These are phyloP conservation scores for Fusarium longipes DNA, from an alignment of 2,329 filamentous ascomycete species.

Conservation along the genomic window DNA sequence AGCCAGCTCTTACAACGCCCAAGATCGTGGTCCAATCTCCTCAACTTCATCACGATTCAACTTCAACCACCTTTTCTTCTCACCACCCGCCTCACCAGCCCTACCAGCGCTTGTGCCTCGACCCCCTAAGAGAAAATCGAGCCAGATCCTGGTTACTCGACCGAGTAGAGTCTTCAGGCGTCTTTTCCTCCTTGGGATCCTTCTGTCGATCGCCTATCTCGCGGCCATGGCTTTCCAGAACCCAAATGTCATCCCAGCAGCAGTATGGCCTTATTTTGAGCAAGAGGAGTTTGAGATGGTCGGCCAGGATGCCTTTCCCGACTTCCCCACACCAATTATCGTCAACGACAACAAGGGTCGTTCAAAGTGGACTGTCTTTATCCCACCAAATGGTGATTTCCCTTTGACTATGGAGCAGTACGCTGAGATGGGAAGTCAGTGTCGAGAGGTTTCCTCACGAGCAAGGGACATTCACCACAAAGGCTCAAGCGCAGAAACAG, in stretches of 20 bases:
- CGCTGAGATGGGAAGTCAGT: constrained; percentile 74
- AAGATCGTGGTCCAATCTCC: constrained; percentile 65
- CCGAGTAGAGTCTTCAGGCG: constrained; percentile 68
- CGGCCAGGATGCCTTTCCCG: constrained; percentile 72
- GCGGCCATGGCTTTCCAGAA: constrained; percentile 46
- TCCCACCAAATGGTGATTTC: constrained; percentile 74
- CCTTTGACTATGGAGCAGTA: constrained; percentile 76
- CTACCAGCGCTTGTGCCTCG: constrained; percentile 75
- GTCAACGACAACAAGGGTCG: constrained; percentile 73
- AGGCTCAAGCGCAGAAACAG: constrained; percentile 56
- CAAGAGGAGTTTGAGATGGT: constrained; percentile 73
- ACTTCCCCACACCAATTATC: constrained; percentile 78
- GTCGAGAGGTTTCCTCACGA: constrained; percentile 71
- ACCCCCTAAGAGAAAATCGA: constrained; percentile 68
- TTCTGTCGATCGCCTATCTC: constrained; percentile 65
- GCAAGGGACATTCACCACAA: constrained; percentile 61
- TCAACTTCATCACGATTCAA: constrained; percentile 72
- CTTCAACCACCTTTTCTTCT: constrained; percentile 75
- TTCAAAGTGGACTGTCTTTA: constrained; percentile 83
- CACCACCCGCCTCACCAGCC: constrained; percentile 75
- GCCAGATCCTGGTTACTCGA: constrained; percentile 59
- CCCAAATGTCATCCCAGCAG: constrained; percentile 43
- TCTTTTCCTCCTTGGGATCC: constrained; percentile 64
- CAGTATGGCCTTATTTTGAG: constrained; percentile 58
- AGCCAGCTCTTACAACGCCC: constrained; percentile 66